These are phyloP conservation scores for Beauveria australis DNA, from an alignment of 2,329 filamentous ascomycete genomes.

Conservation along the genomic window DNA sequence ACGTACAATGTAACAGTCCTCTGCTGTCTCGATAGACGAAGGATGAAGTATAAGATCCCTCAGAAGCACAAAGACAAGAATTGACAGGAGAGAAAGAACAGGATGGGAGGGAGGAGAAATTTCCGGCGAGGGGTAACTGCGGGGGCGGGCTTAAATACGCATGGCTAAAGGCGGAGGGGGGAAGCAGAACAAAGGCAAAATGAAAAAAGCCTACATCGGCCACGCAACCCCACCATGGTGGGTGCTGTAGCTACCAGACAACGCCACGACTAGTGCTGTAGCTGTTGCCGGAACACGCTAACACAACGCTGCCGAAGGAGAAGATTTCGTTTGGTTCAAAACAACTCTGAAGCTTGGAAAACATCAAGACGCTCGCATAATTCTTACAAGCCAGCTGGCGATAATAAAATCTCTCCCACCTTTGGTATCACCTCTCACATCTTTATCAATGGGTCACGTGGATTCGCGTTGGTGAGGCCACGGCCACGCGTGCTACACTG, in stretches of 20 bases:
- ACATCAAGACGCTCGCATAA: too few species aligned
- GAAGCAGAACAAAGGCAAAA: conserved; percentile 3
- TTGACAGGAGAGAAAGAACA: neutral
- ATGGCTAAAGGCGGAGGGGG: conserved; percentile 5
- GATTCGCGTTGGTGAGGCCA: neutral
- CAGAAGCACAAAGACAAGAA: conserved; percentile 1
- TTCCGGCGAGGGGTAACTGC: neutral
- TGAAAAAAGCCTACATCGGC: neutral
- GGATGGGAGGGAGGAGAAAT: conserved; percentile 2
- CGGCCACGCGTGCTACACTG: neutral
- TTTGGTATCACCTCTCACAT: neutral
- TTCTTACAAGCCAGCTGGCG: too few species aligned
- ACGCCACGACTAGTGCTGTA: too few species aligned
- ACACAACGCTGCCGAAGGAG: too few species aligned
- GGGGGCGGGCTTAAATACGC: conserved; percentile 7
- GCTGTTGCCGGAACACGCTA: too few species aligned
- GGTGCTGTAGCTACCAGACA: too few species aligned
- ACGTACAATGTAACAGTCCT: conserved; percentile 1
- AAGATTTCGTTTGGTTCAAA: too few species aligned
- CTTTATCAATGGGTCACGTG: neutral
- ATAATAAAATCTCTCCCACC: too few species aligned
- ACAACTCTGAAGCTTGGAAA: too few species aligned
- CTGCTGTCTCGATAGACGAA: conserved; percentile 3
- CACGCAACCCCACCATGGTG: too few species aligned
- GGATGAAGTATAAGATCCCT: neutral